A percentile compares a stretch with the other conserved stretches of the same genome.
Conservation (phyloP, 352 stramenopile species). For the Phytopythium montanum region DNA sequence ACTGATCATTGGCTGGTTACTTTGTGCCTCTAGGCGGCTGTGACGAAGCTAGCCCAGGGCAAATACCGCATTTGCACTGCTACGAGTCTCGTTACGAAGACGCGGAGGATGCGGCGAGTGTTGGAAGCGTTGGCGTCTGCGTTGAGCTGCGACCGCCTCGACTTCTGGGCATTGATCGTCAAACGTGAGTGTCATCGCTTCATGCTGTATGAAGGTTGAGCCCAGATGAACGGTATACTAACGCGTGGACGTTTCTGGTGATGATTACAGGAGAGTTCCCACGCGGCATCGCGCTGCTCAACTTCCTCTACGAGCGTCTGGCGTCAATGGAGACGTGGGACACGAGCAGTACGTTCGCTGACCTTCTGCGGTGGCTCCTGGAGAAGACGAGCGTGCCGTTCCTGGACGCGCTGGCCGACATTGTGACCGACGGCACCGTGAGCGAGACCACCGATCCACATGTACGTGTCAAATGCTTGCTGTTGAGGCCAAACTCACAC, state of each 20-base stretch:
- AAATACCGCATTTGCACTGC: constrained; percentile 15
- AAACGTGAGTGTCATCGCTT: constrained; percentile 17
- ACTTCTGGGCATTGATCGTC: constrained; percentile 43
- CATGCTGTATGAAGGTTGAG: not conserved
- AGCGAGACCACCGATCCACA: constrained; percentile 42
- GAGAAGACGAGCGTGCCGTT: constrained; percentile 47
- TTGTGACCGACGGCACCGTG: constrained; percentile 41
- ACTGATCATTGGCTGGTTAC: not conserved
- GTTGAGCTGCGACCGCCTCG: constrained; percentile 23
- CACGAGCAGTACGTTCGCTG: constrained; percentile 17
- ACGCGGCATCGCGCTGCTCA: constrained; percentile 43
- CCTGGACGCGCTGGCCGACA: constrained; percentile 45
- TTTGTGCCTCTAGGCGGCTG: not conserved
- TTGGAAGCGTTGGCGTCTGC: constrained; percentile 24
- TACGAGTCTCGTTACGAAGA: constrained; percentile 28
- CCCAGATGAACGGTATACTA: not conserved
- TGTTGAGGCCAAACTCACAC: not conserved
- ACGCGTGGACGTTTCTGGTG: not conserved
- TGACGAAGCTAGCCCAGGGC: not conserved
- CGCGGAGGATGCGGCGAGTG: constrained; percentile 26
- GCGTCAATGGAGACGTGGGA: constrained; percentile 34
- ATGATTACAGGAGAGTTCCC: constrained; percentile 35
- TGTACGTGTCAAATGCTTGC: constrained; percentile 26
- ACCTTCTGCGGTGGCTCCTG: constrained; percentile 52
- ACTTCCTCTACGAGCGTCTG: constrained; percentile 40